Conservation (phyloP, 1,139 yeast genomes). For the Saccharomyces hybrid region DNA sequence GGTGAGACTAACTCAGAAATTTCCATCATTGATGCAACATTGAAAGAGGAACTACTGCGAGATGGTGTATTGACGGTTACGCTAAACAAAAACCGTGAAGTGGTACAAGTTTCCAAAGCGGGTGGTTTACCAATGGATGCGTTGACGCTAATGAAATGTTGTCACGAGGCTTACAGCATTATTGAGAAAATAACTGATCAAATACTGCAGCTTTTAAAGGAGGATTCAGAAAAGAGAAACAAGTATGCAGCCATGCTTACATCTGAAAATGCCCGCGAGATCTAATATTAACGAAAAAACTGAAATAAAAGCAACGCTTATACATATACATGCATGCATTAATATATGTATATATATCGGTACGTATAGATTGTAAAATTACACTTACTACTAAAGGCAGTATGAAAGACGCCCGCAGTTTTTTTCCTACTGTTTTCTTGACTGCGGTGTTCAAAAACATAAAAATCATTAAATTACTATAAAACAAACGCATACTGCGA, state of each 20-base stretch:
- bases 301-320: background rate
- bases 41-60: constrained; percentile 67
- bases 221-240: constrained; percentile 41
- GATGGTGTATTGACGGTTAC: constrained; percentile 81
- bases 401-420: background rate
- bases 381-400: background rate
- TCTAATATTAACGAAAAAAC: background rate
- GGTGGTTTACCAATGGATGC: constrained; percentile 90
- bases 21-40: constrained; percentile 66
- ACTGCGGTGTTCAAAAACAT: background rate
- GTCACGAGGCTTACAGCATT: constrained; percentile 54
- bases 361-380: background rate
- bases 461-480: background rate
- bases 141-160: constrained; percentile 55
- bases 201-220: constrained; percentile 49
- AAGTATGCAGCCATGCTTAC: constrained; percentile 27
- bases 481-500: background rate
- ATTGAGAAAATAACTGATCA: constrained; percentile 59
- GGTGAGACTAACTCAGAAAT: constrained; percentile 55
- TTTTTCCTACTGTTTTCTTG: background rate
- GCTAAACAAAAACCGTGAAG: constrained; percentile 78
- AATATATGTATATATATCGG: background rate
- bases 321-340: background rate
- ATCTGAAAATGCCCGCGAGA: constrained; percentile 29
- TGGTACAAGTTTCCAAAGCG: constrained; percentile 81